Percentiles rank a stretch among this genome's conserved stretches.
Evolutionary conservation across 257 asterid genomes (phyloP).

Genomic region (Osmanthus fragrans): DNA sequence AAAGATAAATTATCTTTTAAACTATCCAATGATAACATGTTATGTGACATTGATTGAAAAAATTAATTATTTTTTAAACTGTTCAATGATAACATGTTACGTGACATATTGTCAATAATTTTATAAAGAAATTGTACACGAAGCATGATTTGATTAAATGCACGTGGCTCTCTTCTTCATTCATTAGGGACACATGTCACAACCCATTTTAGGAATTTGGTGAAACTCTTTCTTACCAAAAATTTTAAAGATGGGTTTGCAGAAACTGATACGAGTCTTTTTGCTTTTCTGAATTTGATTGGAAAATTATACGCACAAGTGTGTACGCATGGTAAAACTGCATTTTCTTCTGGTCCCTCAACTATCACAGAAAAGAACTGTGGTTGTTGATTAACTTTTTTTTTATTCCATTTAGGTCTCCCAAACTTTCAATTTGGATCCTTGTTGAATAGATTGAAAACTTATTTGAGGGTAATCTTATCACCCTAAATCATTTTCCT

Average conservation of each 20-base stretch:
- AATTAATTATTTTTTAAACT: no score
- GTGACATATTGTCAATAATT: no score
- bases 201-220: not conserved
- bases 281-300: not conserved
- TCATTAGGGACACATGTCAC: not conserved
- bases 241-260: not conserved
- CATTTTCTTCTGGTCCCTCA: not conserved
- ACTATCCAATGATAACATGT: no score
- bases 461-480: not conserved
- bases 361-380: no score
- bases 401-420: no score
- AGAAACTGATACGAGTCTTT: not conserved
- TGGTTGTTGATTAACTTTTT: no score
- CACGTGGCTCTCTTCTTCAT: not conserved
- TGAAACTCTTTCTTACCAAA: not conserved
- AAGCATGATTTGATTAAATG: not conserved
- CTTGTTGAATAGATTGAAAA: no score
- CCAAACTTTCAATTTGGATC: no score
- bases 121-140: no score
- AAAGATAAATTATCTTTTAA: no score
- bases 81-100: no score
- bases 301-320: not conserved
- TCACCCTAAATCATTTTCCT: not conserved
- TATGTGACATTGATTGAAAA: no score
- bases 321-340: not conserved